Evolutionary conservation across 768 basidiomycete genomes (phyloP), one percentile per base, ranked within the genome.

Genomic region (Lyophyllum atratum): DNA sequence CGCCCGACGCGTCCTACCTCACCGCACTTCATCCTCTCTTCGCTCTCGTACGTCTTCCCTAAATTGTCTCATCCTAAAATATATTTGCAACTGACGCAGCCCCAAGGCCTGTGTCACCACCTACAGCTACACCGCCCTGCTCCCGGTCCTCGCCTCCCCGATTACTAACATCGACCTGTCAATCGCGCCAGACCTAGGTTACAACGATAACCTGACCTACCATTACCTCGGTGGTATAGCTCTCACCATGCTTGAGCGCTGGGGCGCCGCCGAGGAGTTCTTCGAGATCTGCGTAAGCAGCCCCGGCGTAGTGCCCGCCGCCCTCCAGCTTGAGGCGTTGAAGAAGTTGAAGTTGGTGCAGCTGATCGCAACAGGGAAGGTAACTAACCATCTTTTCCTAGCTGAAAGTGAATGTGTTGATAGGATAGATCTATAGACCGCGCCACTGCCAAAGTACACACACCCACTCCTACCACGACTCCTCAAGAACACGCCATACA

Each of bases 331-430:
- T 64, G 93, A 95, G 66, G 93, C 93, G 0, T 74, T 89, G 64
- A 95, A 95, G 79, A 94, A 95, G 72, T 74, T 93, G 46, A 73
- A 81, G 21, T 76, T 95, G 4, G 83, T 93, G 5, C 92, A 94
- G 67, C 72, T 95, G 45, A 90, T 95, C 55, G 76, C 82, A 21
- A 79, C 84, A 51, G 94, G 94, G 17, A 85, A 87, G 80, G 90
- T 89, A 24, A 21, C 75, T 52, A 3, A 5, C 11, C 7, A 24
- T 26, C 15, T 25, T 21, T 22, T 33, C 31, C 31, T 6, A 46
- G n/a, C n/a, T n/a, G n/a, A n/a, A n/a, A n/a, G n/a, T 29, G n/a
- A 40, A 29, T 26, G 19, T 11, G 5, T 31, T 24, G 11, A 19
- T 14, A n/a, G 40, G 12, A 22, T 31, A 6, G 6, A 31, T 57